Base-by-base conservation (phyloP, 805 yeast genomes). In the Teunomyces panamensis region DNA sequence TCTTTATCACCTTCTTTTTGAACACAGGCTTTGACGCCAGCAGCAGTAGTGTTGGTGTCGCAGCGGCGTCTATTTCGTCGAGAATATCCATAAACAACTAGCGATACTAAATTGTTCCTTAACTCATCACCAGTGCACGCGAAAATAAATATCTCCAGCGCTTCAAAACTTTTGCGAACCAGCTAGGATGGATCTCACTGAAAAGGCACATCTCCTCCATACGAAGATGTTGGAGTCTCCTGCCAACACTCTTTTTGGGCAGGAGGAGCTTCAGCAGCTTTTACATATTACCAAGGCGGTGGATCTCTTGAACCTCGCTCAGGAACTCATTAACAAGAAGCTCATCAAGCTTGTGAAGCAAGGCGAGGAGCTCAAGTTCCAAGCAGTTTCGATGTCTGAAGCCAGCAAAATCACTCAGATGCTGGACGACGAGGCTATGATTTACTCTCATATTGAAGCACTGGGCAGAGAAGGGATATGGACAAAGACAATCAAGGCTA, bases 391-490 rank as follows among this genome's bases (percentile, higher is more conserved):
- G 5, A 67, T 75, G 35, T 71, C 78, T 9, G 97, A 90, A 52
- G 97, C 97, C 8, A 78, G 71, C 26, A 88, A 87, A 59, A 80
- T 89, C 51, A 74, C 84, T 24, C 77, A 82, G 33, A 90, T 92
- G 97, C 63, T 79, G 7, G 79, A 84, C 27, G 99, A 94, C 58
- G 98, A 94, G 67, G 85, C 91, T 20, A 80, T 92, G 80, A 86
- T 92, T 26, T 92, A 92, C 63, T 84, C 94, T 0, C 85, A 90
- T 59, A 92, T 92, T 53, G 96, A 89, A 59, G 95, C 96, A 0
- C 80, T 95, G 6, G 96, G 94, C 3, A 76, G 98, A 65, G 97
- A 91, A 67, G 97, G 97, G 39, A 89, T 91, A 45, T 91, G 97
- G 97, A 87, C 96, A 9, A 89, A 89, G 68, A 88, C 96, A 7